Base-by-base conservation (phyloP, 2,329 filamentous ascomycete genomes). In the Aspergillus luchuensis region DNA sequence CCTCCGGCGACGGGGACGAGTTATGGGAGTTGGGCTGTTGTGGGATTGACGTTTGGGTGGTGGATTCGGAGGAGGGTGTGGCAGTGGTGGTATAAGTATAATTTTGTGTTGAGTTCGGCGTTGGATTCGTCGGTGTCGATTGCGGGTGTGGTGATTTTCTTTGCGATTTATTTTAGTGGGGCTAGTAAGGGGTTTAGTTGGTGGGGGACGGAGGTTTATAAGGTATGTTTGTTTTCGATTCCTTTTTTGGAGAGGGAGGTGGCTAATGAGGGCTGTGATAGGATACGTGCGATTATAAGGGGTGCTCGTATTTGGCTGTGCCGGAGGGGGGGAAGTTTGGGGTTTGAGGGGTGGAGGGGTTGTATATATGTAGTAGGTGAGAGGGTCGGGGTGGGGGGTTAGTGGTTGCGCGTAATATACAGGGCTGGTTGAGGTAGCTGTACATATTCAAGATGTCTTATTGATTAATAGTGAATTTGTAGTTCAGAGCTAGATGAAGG, bases 71-170 rank as follows among this genome's bases (percentile, higher is more conserved):
- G 84, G 49, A 81, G 83, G 54, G 85, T 84, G 71, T 82, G 80
- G 7, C 85, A 84, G 47, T 91, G 88, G 88, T 91, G 89, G 89
- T 76, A 86, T 66, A 87, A 87, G 73, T 91, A 90, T 75, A 91
- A 91, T 76, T 91, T 91, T 72, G 82, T 90, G 69, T 85, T 87
- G 1, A 89, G 87, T 36, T 87, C 87, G 0, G 89, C 86, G 1
- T 78, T 91, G 48, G 89, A 91, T 38, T 69, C 68, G 4, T 68
- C 67, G 0, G 69, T 73, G 3, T 64, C 68, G 1, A 61, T 71
- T 21, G 69, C 68, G 0, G 70, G 69, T 0, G 67, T 70, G 13
- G 43, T 72, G 3, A 73, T 69, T 19, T 72, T 73, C 60, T 66
- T 73, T 28, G 64, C 68, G 0, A 56, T 72, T 7, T 72, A 61